Evolutionary conservation across 2,329 filamentous ascomycete species (phyloP).

Genomic region (Stagonosporopsis rhizophila): DNA sequence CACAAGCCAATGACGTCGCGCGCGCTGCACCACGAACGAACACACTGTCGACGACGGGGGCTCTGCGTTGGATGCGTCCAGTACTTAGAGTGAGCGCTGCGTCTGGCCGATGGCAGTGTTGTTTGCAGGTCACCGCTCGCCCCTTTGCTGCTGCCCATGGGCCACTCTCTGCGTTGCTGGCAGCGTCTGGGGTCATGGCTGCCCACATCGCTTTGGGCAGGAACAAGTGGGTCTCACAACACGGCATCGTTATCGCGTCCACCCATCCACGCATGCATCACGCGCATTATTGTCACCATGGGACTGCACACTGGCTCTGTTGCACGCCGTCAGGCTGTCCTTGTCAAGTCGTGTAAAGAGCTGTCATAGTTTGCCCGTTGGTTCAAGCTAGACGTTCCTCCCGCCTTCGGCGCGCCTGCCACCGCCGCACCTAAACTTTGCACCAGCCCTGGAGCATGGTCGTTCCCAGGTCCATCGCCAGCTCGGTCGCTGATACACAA

Average conservation of each 20-base stretch:
- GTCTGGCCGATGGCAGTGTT: neutral
- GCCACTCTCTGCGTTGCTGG: conserved; percentile 6
- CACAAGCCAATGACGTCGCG: conserved; percentile 35
- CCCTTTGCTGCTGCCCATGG: neutral
- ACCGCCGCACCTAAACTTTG: conserved; percentile 21
- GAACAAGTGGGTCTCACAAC: conserved; percentile 14
- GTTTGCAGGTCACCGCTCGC: neutral
- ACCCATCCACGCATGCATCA: conserved; percentile 10
- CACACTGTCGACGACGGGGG: conserved; percentile 6
- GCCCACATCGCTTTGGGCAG: conserved; percentile 10
- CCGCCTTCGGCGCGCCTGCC: conserved; percentile 20
- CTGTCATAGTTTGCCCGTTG: conserved; percentile 8
- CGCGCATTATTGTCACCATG: conserved; percentile 7
- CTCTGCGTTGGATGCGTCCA: conserved; percentile 6
- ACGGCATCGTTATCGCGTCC: conserved; percentile 13
- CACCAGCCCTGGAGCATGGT: conserved; percentile 16
- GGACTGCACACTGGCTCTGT: neutral
- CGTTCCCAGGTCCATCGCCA: conserved; percentile 15
- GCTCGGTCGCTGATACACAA: conserved; percentile 20
- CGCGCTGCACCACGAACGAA: conserved; percentile 16
- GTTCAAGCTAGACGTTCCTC: conserved; percentile 19
- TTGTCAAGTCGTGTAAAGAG: conserved; percentile 1
- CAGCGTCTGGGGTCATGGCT: conserved; percentile 4
- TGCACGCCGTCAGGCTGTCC: neutral
- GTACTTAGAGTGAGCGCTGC: conserved; percentile 10